These are phyloP conservation scores for Colletotrichum limetticola DNA, from an alignment of 2,329 filamentous ascomycete genomes.

Conservation along the genomic window DNA sequence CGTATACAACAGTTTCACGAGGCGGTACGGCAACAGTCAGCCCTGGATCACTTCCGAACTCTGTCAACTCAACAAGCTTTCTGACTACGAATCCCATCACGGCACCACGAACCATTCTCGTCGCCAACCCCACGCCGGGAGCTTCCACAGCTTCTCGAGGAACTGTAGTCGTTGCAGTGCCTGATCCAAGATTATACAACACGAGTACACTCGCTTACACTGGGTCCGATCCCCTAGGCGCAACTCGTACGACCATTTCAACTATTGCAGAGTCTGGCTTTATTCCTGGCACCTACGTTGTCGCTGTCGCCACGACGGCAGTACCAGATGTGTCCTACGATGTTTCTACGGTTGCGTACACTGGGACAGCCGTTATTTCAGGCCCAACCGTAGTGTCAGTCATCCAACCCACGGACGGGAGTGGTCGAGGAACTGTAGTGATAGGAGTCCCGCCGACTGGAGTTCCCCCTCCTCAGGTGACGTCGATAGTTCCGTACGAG, in stretches of 20 bases:
- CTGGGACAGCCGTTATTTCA: constrained; percentile 7
- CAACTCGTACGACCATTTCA: constrained; percentile 22
- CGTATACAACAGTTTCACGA: constrained; percentile 21
- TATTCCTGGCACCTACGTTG: constrained; percentile 2
- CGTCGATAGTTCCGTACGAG: constrained; percentile 17
- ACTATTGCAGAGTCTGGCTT: constrained; percentile 15
- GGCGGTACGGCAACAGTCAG: not conserved
- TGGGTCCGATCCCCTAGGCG: not conserved
- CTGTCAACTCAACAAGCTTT: constrained; percentile 9
- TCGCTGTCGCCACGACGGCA: constrained; percentile 5
- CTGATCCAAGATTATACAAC: constrained; percentile 21
- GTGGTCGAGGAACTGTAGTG: constrained; percentile 21
- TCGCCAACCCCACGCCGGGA: constrained; percentile 10
- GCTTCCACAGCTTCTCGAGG: not conserved
- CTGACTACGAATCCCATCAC: constrained; percentile 18
- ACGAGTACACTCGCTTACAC: constrained; percentile 21
- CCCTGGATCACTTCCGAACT: not conserved
- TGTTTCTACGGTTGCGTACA: constrained; percentile 14
- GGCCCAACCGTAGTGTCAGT: constrained; percentile 19
- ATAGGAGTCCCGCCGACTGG: constrained; percentile 14
- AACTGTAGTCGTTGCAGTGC: constrained; percentile 22
- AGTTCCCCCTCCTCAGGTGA: constrained; percentile 23
- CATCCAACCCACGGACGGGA: constrained; percentile 8
- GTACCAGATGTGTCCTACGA: not conserved
- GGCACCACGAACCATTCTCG: constrained; percentile 21